phyloP scores from a whole-genome alignment of 805 yeast species.

The Dipodascus geniculatus region DNA sequence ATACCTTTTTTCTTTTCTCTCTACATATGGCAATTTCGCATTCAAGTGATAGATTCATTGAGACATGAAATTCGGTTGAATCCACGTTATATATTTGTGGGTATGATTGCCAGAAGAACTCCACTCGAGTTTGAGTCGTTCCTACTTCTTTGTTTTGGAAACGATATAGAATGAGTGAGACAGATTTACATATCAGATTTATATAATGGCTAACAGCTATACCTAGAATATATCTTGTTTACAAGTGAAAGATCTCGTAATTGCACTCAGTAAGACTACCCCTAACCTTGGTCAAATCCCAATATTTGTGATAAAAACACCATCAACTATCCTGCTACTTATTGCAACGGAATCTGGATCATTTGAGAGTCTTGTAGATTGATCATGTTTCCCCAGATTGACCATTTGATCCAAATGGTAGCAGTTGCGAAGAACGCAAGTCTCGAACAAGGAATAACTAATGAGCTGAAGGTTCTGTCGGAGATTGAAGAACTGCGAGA shows the following conservation, averaged over 20 bases:
- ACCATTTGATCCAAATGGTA: neutral
- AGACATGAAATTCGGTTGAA: neutral
- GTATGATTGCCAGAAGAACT: neutral
- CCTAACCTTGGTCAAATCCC: too few relatives aligned
- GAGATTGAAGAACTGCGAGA: neutral
- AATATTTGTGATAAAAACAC: too few relatives aligned
- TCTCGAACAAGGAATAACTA: neutral
- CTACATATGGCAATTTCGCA: neutral
- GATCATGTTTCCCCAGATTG: too few relatives aligned
- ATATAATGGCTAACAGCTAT: too few relatives aligned
- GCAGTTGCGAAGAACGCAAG: neutral
- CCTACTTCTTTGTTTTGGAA: neutral
- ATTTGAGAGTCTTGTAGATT: too few relatives aligned
- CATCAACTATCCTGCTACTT: too few relatives aligned
- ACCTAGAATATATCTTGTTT: neutral
- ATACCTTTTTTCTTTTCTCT: neutral
- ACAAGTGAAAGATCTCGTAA: too few relatives aligned
- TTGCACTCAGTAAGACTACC: too few relatives aligned
- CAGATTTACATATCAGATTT: too few relatives aligned
- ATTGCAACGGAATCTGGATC: too few relatives aligned
- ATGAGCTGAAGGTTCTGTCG: neutral
- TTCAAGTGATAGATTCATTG: neutral
- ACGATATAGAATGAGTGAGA: neutral
- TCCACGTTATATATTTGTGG: neutral
- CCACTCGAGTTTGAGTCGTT: slow-evolving; percentile 1